Evolutionary conservation across 31 red algal genomes (phyloP).

Genomic region (Endocladia muricata): DNA sequence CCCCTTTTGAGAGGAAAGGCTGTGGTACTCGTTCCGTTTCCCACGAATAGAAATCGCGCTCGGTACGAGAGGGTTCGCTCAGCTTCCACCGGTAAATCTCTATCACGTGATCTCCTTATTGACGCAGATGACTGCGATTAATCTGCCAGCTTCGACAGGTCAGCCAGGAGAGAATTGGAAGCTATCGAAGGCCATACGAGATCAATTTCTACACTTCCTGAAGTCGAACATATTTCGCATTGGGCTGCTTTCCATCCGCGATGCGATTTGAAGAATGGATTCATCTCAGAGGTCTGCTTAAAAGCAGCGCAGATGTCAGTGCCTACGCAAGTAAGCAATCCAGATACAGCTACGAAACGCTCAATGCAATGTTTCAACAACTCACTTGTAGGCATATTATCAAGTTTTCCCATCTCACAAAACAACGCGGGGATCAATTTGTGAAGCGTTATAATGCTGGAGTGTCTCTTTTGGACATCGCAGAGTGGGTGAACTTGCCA

Average conservation of each 20-base stretch:
- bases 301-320: background rate
- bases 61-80: too few species aligned
- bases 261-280: slow-evolving; percentile 27
- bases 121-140: too few species aligned
- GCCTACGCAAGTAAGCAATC: background rate
- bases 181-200: too few species aligned
- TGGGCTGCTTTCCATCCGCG: too few species aligned
- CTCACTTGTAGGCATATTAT: slow-evolving; percentile 34
- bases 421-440: slow-evolving; percentile 40
- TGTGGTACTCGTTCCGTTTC: too few species aligned
- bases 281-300: background rate
- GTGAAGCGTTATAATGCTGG: slow-evolving; percentile 27
- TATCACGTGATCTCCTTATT: too few species aligned
- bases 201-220: too few species aligned
- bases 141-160: too few species aligned
- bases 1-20: too few species aligned
- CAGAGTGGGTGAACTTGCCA: slow-evolving; percentile 58
- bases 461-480: slow-evolving; percentile 46
- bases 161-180: too few species aligned
- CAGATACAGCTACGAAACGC: slow-evolving; percentile 13
- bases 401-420: slow-evolving; percentile 32
- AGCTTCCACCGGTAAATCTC: too few species aligned
- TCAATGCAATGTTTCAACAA: slow-evolving; percentile 33
- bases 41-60: too few species aligned
- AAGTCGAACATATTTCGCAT: background rate